Percentiles rank a stretch among this genome's conserved stretches.
Evolutionary conservation across 352 stramenopile genomes (phyloP).

Genomic region (Thraustochytrium sp.): DNA sequence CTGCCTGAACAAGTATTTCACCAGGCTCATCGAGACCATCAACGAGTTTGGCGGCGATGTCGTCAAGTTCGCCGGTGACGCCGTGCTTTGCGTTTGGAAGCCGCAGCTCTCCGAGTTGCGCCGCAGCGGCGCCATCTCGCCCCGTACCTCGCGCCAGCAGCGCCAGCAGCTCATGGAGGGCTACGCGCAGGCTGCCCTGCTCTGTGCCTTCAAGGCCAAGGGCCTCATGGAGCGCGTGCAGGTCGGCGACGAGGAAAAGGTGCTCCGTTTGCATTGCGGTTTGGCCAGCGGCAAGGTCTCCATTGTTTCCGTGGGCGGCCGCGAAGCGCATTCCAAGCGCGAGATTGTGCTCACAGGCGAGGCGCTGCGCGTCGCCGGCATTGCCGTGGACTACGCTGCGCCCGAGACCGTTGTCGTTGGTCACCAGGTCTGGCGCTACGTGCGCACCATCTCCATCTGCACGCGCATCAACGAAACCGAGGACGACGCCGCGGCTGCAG

Average conservation of each 20-base stretch:
- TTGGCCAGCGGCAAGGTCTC: constrained; percentile 26
- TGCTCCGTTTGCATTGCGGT: constrained; percentile 1
- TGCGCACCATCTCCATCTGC: constrained; percentile 26
- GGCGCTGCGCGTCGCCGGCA: not conserved
- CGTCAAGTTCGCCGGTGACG: constrained; percentile 90
- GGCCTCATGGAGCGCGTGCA: not conserved
- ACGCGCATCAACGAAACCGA: not conserved
- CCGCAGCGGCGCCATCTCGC: not conserved
- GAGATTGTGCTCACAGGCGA: constrained; percentile 31
- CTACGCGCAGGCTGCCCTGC: constrained; percentile 34
- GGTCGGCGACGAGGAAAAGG: constrained; percentile 37
- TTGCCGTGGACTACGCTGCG: not conserved
- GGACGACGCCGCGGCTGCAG: no score
- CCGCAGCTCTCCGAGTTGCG: not conserved
- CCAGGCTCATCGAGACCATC: constrained; percentile 59
- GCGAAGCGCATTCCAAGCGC: not conserved
- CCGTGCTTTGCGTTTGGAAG: constrained; percentile 82
- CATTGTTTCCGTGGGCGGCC: constrained; percentile 3
- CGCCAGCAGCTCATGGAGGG: constrained; percentile 29
- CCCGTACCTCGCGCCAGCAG: constrained; percentile 1
- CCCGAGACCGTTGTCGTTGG: constrained; percentile 17
- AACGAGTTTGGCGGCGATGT: constrained; percentile 54
- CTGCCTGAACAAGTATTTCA: constrained; percentile 76
- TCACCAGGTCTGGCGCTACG: constrained; percentile 9
- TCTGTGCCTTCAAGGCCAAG: constrained; percentile 23